Evolutionary conservation across 768 basidiomycete genomes (phyloP).

Genomic region (Rhodotorula babjevae): DNA sequence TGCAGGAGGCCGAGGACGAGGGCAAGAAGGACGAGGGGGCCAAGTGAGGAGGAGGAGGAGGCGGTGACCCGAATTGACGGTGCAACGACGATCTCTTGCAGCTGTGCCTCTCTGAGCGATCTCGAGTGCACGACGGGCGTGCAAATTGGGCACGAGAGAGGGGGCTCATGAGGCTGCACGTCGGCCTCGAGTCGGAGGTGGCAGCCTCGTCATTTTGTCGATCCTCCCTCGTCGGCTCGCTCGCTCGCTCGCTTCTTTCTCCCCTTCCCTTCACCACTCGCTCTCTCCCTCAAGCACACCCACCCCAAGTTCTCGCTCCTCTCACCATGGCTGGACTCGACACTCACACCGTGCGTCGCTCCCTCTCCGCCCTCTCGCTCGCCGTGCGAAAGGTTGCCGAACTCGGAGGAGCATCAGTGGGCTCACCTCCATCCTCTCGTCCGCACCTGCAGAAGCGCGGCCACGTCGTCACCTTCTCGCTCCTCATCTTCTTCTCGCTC

Average conservation of each 20-base stretch:
- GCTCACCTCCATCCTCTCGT: not conserved
- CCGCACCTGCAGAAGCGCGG: slow-evolving; percentile 32
- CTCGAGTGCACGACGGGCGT: too few relatives aligned
- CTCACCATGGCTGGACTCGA: not conserved
- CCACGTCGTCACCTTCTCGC: slow-evolving; percentile 33
- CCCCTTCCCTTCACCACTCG: not conserved
- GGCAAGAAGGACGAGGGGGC: slow-evolving; percentile 38
- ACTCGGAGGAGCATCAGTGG: not conserved
- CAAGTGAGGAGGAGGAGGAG: not conserved
- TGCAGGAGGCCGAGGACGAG: slow-evolving; percentile 59
- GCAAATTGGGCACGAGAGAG: too few relatives aligned
- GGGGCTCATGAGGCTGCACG: too few relatives aligned
- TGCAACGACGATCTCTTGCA: not conserved
- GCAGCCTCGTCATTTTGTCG: too few relatives aligned
- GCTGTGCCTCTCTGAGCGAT: too few relatives aligned
- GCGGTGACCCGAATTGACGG: too few relatives aligned
- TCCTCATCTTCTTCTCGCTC: slow-evolving; percentile 33
- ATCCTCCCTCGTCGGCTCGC: too few relatives aligned
- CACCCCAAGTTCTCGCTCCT: not conserved
- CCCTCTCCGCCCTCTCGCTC: not conserved
- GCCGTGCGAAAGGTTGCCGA: not conserved
- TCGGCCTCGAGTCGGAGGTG: too few relatives aligned
- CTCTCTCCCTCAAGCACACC: not conserved
- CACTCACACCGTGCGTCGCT: slow-evolving; percentile 8
- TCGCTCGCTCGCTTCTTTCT: too few relatives aligned